A percentile compares a stretch with the other conserved stretches of the same genome.
These are phyloP conservation scores for Eleusine coracana DNA, from an alignment of 176 grass and related monocot species.

Conservation along the genomic window DNA sequence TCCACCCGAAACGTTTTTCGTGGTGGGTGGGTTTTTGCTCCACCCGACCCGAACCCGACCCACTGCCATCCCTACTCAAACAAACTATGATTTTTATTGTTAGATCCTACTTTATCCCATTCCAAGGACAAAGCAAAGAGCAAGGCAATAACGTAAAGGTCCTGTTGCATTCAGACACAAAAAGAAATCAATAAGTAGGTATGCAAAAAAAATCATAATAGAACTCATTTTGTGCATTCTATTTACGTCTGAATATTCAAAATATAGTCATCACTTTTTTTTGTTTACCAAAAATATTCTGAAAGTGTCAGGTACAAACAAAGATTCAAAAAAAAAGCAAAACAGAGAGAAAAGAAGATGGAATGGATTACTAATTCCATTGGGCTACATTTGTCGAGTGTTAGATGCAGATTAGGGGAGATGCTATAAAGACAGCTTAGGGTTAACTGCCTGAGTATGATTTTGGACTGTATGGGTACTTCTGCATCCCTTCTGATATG, in stretches of 20 bases:
- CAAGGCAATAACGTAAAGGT: conserved; percentile 72
- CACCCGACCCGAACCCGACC: no score
- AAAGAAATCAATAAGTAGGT: conserved; percentile 12
- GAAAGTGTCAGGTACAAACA: not conserved
- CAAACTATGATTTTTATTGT: conserved; percentile 80
- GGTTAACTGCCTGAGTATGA: conserved; percentile 67
- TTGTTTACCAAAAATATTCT: not conserved
- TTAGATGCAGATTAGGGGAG: conserved; percentile 76
- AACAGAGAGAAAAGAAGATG: not conserved
- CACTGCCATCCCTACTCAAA: conserved; percentile 47
- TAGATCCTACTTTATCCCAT: conserved; percentile 69
- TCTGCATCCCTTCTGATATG: conserved; percentile 66
- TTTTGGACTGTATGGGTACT: conserved; percentile 88
- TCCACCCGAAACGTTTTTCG: no score
- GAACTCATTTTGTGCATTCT: conserved; percentile 3
- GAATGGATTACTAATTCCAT: conserved; percentile 45
- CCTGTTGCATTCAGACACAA: conserved; percentile 44
- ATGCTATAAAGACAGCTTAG: conserved; percentile 73
- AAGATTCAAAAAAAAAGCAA: not conserved
- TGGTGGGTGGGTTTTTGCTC: no score
- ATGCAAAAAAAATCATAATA: conserved; percentile 23
- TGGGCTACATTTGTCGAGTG: conserved; percentile 80
- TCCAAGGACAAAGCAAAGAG: conserved; percentile 89
- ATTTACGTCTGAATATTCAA: not conserved
- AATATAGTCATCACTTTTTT: not conserved